Evolutionary conservation across 1,284 basidiomycete genomes (phyloP), one percentile per base, ranked within the genome.

Genomic region (Leccinum fuscescens): DNA sequence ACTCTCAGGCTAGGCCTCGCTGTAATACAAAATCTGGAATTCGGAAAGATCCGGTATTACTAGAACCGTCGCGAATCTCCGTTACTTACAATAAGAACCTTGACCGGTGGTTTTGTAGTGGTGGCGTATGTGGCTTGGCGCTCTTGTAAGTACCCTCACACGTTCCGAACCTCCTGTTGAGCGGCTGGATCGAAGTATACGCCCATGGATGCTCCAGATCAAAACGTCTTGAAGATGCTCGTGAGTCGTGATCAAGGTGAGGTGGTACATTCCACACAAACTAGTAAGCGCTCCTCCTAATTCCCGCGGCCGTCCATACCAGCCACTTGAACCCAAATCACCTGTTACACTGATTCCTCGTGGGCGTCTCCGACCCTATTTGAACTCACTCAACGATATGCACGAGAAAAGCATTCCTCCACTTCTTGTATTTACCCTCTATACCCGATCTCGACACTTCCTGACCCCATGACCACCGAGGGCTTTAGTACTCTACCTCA

Each of bases 361-460:
- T 6, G 31, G 50, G 6, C 27, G 17, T 51, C 17, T 11, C 17
- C 24, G 8, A 27, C 12, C 6, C 52, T 65, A 59, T 66, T 51
- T 71, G 24, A 64, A 31, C 22, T 33, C 29, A 33, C 31, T 31
- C 31, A 33, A 33, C 33, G 12, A 35, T 20, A 31, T 54, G 31
- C 0, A 15, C 20, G 27, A 24, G n/a, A 57, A 56, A 24, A 17
- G 14, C 11, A n/a, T 27, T 31, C 14, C 4, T 35, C 17, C 33
- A 15, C 37, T 7, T 7, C 11, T 0, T 15, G 3, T 42, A 7
- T 33, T 24, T 29, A 1, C 4, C 4, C 46, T 29, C 12, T 7
- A 14, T 15, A 58, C 46, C 17, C 29, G 9, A 31, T 31, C 29
- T 31, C 29, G 29, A 31, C 29, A 31, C 29, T 31, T 31, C 29